Evolutionary conservation across 108 stramenopile genomes (phyloP).

Genomic region (Skeletonema potamos): DNA sequence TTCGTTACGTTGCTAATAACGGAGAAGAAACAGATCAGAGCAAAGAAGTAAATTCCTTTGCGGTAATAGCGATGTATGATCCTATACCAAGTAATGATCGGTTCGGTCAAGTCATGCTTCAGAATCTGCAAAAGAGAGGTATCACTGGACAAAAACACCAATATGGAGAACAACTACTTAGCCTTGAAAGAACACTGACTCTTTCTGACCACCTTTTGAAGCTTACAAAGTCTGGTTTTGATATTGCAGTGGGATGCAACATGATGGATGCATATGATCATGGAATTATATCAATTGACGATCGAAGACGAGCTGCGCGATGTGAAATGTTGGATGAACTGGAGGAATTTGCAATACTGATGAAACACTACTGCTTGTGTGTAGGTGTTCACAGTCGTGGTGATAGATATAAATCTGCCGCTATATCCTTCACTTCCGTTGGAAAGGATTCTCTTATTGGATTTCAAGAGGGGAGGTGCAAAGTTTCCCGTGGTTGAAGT

Average conservation of each 20-base stretch:
- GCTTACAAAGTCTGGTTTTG: conserved; percentile 51
- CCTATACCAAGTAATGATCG: conserved; percentile 63
- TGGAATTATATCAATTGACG: conserved; percentile 51
- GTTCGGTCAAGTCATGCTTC: conserved; percentile 81
- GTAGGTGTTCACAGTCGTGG: conserved; percentile 31
- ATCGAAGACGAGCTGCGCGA: conserved; percentile 60
- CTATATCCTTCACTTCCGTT: conserved; percentile 14
- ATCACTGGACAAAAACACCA: conserved; percentile 39
- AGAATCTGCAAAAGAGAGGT: conserved; percentile 61
- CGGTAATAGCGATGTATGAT: conserved; percentile 61
- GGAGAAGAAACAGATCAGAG: neutral
- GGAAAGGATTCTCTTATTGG: conserved; percentile 36
- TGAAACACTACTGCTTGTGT: conserved; percentile 80
- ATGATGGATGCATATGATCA: conserved; percentile 80
- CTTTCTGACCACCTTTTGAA: conserved; percentile 55
- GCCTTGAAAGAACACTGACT: conserved; percentile 56
- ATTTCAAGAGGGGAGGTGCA: conserved; percentile 34
- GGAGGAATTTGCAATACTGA: conserved; percentile 83
- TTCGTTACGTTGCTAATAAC: conserved; percentile 22
- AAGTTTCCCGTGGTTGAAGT: neutral
- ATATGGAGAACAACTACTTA: conserved; percentile 20
- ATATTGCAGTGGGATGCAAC: conserved; percentile 66
- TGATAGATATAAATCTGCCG: conserved; percentile 6
- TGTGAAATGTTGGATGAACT: conserved; percentile 87
- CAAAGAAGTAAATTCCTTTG: conserved; percentile 24